A percentile compares a stretch with the other conserved stretches of the same genome.
These are phyloP conservation scores for Mucor racemosus DNA, from an alignment of 371 early-diverging fungal genomes.

Conservation along the genomic window DNA sequence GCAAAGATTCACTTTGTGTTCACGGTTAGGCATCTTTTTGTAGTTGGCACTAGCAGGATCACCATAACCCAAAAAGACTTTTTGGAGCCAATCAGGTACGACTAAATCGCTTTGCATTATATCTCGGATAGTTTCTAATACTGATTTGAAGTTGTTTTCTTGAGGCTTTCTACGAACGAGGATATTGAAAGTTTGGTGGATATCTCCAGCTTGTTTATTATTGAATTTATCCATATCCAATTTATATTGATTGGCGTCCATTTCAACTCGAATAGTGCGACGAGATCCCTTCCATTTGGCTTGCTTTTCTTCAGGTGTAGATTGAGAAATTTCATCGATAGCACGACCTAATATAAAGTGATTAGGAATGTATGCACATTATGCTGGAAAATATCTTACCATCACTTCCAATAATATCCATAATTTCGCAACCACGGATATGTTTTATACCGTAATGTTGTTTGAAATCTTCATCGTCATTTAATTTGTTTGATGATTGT, in stretches of 20 bases:
- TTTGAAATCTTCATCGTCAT: constrained; percentile 60
- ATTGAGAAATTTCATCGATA: constrained; percentile 59
- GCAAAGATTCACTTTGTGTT: constrained; percentile 70
- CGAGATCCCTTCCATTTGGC: constrained; percentile 52
- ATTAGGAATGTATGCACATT: not conserved
- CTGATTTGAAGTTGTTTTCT: constrained; percentile 93
- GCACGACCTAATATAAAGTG: constrained; percentile 40
- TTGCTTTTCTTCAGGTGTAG: constrained; percentile 47
- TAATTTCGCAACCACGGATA: constrained; percentile 89
- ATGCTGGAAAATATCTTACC: constrained; percentile 42
- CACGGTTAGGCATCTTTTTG: constrained; percentile 56
- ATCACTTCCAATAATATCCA: constrained; percentile 75
- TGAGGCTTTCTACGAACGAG: constrained; percentile 84
- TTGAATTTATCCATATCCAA: constrained; percentile 43
- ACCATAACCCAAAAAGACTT: constrained; percentile 93
- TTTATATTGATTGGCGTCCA: constrained; percentile 91
- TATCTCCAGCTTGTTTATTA: constrained; percentile 51
- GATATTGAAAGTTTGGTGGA: constrained; percentile 86
- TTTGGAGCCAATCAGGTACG: constrained; percentile 91
- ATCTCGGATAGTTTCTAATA: constrained; percentile 87
- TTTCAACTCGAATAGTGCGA: constrained; percentile 75
- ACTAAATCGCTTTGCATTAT: constrained; percentile 78
- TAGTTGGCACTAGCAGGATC: constrained; percentile 83
- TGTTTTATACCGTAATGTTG: constrained; percentile 76
- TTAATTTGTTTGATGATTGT: constrained; percentile 44